Evolutionary conservation across 306 rosid genomes (phyloP), one percentile per base, ranked within the genome.

Genomic region (Sindora glabra): DNA sequence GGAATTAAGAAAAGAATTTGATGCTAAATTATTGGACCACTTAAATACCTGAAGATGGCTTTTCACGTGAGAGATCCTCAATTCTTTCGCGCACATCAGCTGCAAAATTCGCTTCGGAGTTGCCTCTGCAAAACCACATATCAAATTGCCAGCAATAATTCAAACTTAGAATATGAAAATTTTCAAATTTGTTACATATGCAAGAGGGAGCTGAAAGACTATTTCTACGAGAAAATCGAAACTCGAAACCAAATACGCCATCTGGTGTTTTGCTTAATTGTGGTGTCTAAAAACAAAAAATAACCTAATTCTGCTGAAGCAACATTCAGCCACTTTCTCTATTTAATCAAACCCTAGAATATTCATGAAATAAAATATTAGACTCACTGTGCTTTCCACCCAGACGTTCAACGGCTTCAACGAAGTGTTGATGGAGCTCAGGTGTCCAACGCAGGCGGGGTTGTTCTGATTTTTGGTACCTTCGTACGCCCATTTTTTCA

Each of bases 21-120:
- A 34, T 13, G 1, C 13, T 2, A n/a, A 4, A 13, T 4, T 11
- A 13, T 47, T 48, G 57, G 33, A 57, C 55, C 57, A 67, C 36
- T 13, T 6, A 12, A 15, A 32, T 33, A 88, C 94, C 96, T 88
- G 96, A 27, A 88, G 86, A 74, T 88, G 96, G 75, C 96, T 88
- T 68, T 88, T 88, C 63, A 88, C 47, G 42, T 88, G 96, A 39
- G 89, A 80, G 65, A 88, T 88, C 62, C 65, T 68, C 19, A 88
- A 64, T 48, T 83, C 96, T 59, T 75, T 77, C 36, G 81, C 85
- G 53, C 73, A 67, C 96, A 88, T 88, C 65, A 56, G 70, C 82
- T 78, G 85, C 80, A 88, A 66, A 62, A 88, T 84, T 5, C 71
- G 69, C 56, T 80, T 88, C 17, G 96, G 96, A 0, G 89, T 88